A percentile compares a stretch with the other conserved stretches of the same genome.
Evolutionary conservation across 306 rosid genomes (phyloP).

Genomic region (Quercus bicolor): DNA sequence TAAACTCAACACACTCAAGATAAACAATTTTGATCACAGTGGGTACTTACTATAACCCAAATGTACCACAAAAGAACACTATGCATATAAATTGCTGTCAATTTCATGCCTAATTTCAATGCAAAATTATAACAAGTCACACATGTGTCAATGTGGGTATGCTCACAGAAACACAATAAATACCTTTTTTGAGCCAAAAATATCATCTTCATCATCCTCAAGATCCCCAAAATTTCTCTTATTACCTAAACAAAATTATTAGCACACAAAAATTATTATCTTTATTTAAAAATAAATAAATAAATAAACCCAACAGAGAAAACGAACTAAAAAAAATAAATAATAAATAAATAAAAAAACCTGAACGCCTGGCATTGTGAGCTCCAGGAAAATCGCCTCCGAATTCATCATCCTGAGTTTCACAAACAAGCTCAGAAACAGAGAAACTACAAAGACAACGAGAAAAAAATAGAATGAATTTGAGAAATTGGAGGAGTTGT

Average conservation of each 20-base stretch:
- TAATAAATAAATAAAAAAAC: conserved; percentile 14
- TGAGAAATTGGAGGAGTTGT: neutral
- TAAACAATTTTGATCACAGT: too few relatives aligned
- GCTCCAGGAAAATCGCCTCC: conserved; percentile 62
- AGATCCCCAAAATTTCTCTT: conserved; percentile 71
- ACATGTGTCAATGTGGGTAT: too few relatives aligned
- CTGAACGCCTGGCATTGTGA: conserved; percentile 43
- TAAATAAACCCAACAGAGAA: neutral
- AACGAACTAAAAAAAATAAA: neutral
- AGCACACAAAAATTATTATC: neutral
- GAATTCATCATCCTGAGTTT: conserved; percentile 71
- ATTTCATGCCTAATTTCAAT: too few relatives aligned
- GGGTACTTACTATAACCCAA: too few relatives aligned
- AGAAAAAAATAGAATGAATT: neutral
- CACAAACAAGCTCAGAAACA: conserved; percentile 2
- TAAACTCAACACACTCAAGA: too few relatives aligned
- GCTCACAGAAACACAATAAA: neutral
- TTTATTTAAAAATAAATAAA: neutral
- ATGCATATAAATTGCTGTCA: too few relatives aligned
- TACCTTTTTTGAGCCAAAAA: conserved; percentile 64
- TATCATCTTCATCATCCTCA: conserved; percentile 64
- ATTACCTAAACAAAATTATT: conserved; percentile 30
- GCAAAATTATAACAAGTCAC: too few relatives aligned
- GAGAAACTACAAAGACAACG: neutral
- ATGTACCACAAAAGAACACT: too few relatives aligned